A percentile compares a stretch with the other conserved stretches of the same genome.
phyloP scores from a whole-genome alignment of 1,284 basidiomycete species.

The Leccinum pachyderme region DNA sequence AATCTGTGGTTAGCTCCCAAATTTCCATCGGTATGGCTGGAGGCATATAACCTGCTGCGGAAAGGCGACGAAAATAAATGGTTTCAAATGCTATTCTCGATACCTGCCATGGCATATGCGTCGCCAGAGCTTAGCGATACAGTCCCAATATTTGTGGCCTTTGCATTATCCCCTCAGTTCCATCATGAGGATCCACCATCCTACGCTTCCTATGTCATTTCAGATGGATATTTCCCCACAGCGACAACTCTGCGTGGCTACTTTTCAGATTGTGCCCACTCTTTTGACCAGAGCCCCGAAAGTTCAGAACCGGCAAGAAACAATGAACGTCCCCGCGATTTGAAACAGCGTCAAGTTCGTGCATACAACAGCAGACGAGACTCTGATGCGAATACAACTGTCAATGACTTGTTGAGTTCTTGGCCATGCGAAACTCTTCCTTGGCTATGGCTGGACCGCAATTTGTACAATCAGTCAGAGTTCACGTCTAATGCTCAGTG shows the following conservation, averaged over 20 bases:
- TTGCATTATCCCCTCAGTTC: slow-evolving; percentile 26
- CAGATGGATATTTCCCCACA: slow-evolving; percentile 13
- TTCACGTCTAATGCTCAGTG: slow-evolving; percentile 4
- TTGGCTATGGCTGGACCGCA: slow-evolving; percentile 1
- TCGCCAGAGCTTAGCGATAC: slow-evolving; percentile 10
- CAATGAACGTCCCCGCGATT: slow-evolving; percentile 3
- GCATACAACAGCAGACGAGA: slow-evolving; percentile 10
- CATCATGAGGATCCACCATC: slow-evolving; percentile 11
- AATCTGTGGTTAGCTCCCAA: slow-evolving; percentile 20
- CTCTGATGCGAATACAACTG: slow-evolving; percentile 4
- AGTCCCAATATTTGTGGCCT: slow-evolving; percentile 32
- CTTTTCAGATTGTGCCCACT: slow-evolving; percentile 3
- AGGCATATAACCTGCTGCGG: slow-evolving; percentile 33
- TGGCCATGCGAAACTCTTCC: slow-evolving; percentile 23
- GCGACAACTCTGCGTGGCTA: background rate
- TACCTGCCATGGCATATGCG: slow-evolving; percentile 34
- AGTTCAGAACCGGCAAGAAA: background rate
- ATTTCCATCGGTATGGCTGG: slow-evolving; percentile 30
- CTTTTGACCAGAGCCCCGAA: slow-evolving; percentile 16
- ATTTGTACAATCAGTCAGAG: slow-evolving; percentile 5
- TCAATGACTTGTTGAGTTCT: background rate
- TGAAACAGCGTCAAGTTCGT: slow-evolving; percentile 7
- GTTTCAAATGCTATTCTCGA: slow-evolving; percentile 33
- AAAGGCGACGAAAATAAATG: slow-evolving; percentile 7
- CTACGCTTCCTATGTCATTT: slow-evolving; percentile 15